phyloP scores from a whole-genome alignment of 495 filamentous ascomycete genomes.

The Penicillium soppii region DNA sequence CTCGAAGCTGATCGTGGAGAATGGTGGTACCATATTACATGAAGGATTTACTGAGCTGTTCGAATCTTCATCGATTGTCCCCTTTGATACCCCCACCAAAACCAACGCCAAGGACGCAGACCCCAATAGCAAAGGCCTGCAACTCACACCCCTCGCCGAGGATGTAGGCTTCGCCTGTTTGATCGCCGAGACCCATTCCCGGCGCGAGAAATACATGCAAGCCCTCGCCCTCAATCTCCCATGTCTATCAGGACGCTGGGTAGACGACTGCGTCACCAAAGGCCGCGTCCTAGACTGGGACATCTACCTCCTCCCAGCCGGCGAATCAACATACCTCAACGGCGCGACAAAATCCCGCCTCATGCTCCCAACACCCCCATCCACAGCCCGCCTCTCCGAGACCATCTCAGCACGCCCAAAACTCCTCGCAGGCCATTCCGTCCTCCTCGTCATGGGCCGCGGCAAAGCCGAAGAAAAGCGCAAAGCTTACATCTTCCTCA shows the following conservation, averaged over 20 bases:
- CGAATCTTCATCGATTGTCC: constrained; percentile 44
- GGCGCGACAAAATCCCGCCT: constrained; percentile 76
- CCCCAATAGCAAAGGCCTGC: constrained; percentile 31
- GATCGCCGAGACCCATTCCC: constrained; percentile 82
- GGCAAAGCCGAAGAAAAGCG: constrained; percentile 61
- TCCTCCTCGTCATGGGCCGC: constrained; percentile 75
- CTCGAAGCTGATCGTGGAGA: constrained; percentile 47
- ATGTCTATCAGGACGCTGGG: constrained; percentile 77
- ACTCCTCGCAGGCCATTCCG: constrained; percentile 62
- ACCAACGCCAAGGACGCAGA: constrained; percentile 4
- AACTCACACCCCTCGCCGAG: constrained; percentile 48
- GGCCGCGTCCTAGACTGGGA: constrained; percentile 67
- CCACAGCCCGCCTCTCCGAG: constrained; percentile 52
- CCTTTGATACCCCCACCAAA: constrained; percentile 30
- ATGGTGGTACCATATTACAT: constrained; percentile 72
- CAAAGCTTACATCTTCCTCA: constrained; percentile 69
- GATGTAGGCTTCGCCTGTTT: constrained; percentile 75
- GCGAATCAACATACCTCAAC: constrained; percentile 71
- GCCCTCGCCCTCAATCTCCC: constrained; percentile 88
- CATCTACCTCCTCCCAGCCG: constrained; percentile 82
- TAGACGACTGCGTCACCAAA: constrained; percentile 66
- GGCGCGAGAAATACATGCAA: constrained; percentile 93
- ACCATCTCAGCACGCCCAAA: constrained; percentile 58
- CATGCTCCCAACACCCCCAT: constrained; percentile 58
- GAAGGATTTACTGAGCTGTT: constrained; percentile 87